A percentile compares a stretch with the other conserved stretches of the same genome.
Conservation (phyloP, 345 rosid species). For the Limnanthes douglasii region DNA sequence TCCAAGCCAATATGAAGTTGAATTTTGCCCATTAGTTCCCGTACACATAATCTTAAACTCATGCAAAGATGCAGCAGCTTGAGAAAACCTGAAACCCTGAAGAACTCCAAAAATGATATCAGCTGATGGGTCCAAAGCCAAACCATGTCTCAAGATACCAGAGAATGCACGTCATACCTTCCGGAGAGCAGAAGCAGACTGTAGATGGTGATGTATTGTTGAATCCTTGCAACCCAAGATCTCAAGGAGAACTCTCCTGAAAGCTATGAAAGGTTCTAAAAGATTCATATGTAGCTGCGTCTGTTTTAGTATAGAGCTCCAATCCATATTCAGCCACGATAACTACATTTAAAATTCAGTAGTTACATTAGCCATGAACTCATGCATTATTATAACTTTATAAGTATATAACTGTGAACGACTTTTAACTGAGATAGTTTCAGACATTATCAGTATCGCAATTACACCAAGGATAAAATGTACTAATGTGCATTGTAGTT, state of each 20-base stretch:
- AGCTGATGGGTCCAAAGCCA: constrained; percentile 5
- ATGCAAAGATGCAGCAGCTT: constrained; percentile 72
- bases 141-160: constrained; percentile 4
- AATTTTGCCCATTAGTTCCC: constrained; percentile 25
- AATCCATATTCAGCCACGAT: constrained; percentile 54
- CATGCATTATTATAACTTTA: constrained; percentile 6
- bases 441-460: no score
- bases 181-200: constrained; percentile 83
- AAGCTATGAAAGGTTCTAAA: constrained; percentile 85
- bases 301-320: constrained; percentile 55
- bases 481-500: no score
- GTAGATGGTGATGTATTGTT: constrained; percentile 63
- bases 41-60: constrained; percentile 63
- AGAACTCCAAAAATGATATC: constrained; percentile 10
- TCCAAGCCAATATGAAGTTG: constrained; percentile 65
- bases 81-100: constrained; percentile 80
- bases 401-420: neutral
- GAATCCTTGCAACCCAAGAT: constrained; percentile 50
- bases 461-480: no score
- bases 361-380: constrained; percentile 9
- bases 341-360: constrained; percentile 32
- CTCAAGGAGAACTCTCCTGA: constrained; percentile 76
- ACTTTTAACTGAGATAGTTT: no score
- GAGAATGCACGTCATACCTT: constrained; percentile 67
- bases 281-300: constrained; percentile 84